Evolutionary conservation across 805 yeast species (phyloP).

Genomic region (Hemisphaericaspora nanyangensis): DNA sequence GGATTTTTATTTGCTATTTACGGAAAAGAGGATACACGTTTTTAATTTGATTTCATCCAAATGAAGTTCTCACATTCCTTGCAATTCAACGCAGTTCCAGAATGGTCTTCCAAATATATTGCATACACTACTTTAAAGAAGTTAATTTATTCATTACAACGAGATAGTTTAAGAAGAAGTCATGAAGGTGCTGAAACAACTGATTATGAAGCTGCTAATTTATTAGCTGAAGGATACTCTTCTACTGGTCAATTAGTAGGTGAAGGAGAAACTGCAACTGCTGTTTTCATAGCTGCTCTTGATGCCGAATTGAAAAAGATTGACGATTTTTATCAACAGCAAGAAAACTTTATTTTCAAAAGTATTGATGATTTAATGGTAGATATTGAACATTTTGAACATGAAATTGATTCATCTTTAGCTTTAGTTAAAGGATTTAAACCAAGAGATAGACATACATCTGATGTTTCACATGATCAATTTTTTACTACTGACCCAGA

Average conservation of each 20-base stretch:
- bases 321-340: conserved; percentile 66
- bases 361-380: conserved; percentile 54
- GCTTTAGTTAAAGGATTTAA: conserved; percentile 4
- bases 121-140: conserved; percentile 87
- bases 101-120: conserved; percentile 91
- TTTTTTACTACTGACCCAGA: conserved; percentile 27
- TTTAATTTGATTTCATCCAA: too few species aligned
- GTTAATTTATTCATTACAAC: conserved; percentile 76
- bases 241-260: conserved; percentile 18
- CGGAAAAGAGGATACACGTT: too few species aligned
- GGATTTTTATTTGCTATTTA: too few species aligned
- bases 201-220: conserved; percentile 8
- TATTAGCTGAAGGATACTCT: conserved; percentile 6
- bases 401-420: conserved; percentile 19
- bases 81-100: conserved; percentile 97
- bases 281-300: conserved; percentile 65
- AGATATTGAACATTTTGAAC: conserved; percentile 63
- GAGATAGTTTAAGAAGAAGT: conserved; percentile 42
- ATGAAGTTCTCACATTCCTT: conserved; percentile 96
- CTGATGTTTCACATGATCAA: conserved; percentile 13
- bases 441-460: conserved; percentile 11
- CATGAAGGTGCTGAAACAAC: conserved; percentile 21
- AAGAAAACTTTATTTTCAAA: conserved; percentile 54
- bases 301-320: conserved; percentile 75
- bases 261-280: conserved; percentile 44